phyloP scores from a whole-genome alignment of 2,329 filamentous ascomycete genomes.

The Monilinia aucupariae region DNA sequence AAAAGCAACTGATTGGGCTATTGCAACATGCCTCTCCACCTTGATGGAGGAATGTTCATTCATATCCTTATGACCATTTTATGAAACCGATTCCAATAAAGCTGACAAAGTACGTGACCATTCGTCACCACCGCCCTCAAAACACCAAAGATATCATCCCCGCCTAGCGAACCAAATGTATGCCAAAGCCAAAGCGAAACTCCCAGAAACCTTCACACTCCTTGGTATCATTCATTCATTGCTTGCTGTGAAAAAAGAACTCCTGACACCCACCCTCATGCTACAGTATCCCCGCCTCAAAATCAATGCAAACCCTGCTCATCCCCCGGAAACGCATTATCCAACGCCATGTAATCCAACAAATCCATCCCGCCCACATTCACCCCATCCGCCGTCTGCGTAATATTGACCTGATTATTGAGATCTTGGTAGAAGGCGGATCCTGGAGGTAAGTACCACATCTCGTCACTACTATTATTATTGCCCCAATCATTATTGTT shows the following conservation, averaged over 20 bases:
- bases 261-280: neutral
- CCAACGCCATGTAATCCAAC: slow-evolving; percentile 64
- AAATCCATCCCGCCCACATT: slow-evolving; percentile 62
- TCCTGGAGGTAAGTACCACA: slow-evolving; percentile 63
- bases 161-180: neutral
- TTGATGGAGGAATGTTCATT: neutral
- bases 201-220: neutral
- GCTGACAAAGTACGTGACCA: neutral
- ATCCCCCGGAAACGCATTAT: slow-evolving; percentile 28
- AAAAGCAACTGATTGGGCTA: neutral
- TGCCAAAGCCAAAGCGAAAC: neutral
- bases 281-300: neutral
- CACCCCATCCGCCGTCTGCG: slow-evolving; percentile 62
- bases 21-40: neutral
- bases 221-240: slow-evolving; percentile 6
- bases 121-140: neutral
- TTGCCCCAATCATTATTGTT: slow-evolving; percentile 28
- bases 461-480: slow-evolving; percentile 39
- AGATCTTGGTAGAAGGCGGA: slow-evolving; percentile 61
- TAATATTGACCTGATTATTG: slow-evolving; percentile 52
- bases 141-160: neutral
- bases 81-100: neutral
- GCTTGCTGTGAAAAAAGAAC: neutral
- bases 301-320: slow-evolving; percentile 9
- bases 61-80: neutral